These are phyloP conservation scores for Mycena polygramma DNA, from an alignment of 768 basidiomycete species.

Conservation along the genomic window DNA sequence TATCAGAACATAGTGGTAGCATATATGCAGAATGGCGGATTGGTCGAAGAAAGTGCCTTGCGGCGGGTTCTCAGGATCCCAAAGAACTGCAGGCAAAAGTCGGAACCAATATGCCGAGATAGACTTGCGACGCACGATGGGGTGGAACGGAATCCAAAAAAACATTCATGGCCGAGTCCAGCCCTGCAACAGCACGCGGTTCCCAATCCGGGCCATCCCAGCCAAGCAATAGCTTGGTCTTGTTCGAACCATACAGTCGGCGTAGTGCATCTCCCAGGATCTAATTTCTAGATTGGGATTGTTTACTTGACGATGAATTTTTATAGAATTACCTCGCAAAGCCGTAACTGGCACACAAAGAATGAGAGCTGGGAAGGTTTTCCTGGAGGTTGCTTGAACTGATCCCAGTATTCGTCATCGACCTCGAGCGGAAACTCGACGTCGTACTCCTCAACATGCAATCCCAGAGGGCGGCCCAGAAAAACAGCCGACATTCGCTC, in stretches of 20 bases:
- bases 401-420: neutral
- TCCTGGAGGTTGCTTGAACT: neutral
- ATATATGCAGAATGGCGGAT: slow-evolving; percentile 54
- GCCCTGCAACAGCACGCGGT: slow-evolving; percentile 58
- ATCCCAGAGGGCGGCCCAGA: neutral
- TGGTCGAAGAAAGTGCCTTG: slow-evolving; percentile 51
- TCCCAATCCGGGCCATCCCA: slow-evolving; percentile 55
- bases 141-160: slow-evolving; percentile 65
- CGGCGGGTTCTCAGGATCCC: slow-evolving; percentile 50
- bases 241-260: slow-evolving; percentile 47
- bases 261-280: slow-evolving; percentile 32
- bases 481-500: neutral
- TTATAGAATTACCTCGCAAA: neutral
- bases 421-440: neutral
- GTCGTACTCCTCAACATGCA: neutral
- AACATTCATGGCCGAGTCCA: slow-evolving; percentile 65
- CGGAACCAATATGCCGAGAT: neutral
- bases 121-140: slow-evolving; percentile 47
- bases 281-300: neutral
- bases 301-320: neutral
- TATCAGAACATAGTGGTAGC: slow-evolving; percentile 63
- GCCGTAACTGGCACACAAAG: neutral
- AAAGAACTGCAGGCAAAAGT: slow-evolving; percentile 45
- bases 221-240: slow-evolving; percentile 50
- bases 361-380: neutral